These are phyloP conservation scores for Trichoderma asperelloides DNA, from an alignment of 495 filamentous ascomycete species.

Conservation along the genomic window DNA sequence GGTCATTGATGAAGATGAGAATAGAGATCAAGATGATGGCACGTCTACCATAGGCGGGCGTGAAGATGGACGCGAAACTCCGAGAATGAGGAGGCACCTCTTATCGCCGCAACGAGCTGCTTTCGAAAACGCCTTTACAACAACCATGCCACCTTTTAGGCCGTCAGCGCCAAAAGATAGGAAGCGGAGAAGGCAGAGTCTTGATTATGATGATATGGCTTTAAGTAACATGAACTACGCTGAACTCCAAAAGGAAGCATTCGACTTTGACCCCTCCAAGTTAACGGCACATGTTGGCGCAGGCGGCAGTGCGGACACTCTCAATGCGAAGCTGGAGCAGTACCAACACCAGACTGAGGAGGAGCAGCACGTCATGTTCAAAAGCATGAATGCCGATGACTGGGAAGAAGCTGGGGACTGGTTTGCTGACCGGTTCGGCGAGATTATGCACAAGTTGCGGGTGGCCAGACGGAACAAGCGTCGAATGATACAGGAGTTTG, in stretches of 20 bases:
- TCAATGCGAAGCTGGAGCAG: conserved; percentile 37
- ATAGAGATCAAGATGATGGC: not conserved
- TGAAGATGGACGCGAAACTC: not conserved
- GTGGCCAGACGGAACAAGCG: conserved; percentile 57
- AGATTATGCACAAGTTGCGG: conserved; percentile 54
- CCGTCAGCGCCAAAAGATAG: not conserved
- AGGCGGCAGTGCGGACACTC: conserved; percentile 12
- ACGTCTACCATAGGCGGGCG: not conserved
- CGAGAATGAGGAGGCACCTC: not conserved
- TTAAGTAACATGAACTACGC: conserved; percentile 46
- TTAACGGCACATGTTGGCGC: conserved; percentile 21
- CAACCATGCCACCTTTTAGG: conserved; percentile 7
- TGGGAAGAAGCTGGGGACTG: conserved; percentile 82
- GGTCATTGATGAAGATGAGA: not conserved
- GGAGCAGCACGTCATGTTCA: conserved; percentile 55
- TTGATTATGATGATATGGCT: conserved; percentile 46
- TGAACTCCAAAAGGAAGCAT: conserved; percentile 43
- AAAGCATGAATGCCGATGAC: conserved; percentile 54
- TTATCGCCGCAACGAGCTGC: not conserved
- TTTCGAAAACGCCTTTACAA: conserved; percentile 1
- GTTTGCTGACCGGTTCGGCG: conserved; percentile 60
- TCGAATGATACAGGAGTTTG: conserved; percentile 53
- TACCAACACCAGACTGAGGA: conserved; percentile 27
- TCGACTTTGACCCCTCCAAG: conserved; percentile 44
- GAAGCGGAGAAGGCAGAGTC: conserved; percentile 14